Percentiles rank a stretch among this genome's conserved stretches.
Conservation (phyloP, 2,329 filamentous ascomycete species). For the Aspergillus japonicus region DNA sequence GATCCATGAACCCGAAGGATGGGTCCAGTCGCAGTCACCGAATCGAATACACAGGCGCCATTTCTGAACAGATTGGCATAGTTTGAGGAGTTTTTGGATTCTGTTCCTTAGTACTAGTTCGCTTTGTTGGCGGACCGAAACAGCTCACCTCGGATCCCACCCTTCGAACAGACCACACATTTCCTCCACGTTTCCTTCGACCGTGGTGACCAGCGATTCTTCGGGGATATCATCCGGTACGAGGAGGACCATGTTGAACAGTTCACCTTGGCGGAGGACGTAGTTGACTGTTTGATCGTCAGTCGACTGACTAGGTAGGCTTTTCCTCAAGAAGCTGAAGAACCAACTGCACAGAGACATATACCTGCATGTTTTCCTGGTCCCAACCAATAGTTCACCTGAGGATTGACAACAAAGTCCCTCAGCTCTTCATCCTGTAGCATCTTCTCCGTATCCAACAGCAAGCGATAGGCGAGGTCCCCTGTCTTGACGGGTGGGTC, state of each 20-base stretch:
- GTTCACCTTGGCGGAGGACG: conserved; percentile 54
- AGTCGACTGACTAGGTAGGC: no score
- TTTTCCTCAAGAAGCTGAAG: no score
- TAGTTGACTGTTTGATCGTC: conserved; percentile 50
- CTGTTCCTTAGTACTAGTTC: conserved; percentile 14
- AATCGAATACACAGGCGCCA: conserved; percentile 61
- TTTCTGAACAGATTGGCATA: conserved; percentile 60
- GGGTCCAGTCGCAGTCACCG: conserved; percentile 57
- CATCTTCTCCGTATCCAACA: conserved; percentile 51
- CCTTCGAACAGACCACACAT: conserved; percentile 55
- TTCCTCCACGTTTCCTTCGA: conserved; percentile 53
- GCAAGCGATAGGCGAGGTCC: conserved; percentile 57
- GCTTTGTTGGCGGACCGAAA: not conserved
- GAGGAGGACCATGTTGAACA: conserved; percentile 56
- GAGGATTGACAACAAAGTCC: conserved; percentile 47
- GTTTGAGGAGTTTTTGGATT: conserved; percentile 55
- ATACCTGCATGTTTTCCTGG: conserved; percentile 49
- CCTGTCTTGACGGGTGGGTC: conserved; percentile 54
- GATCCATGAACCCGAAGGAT: conserved; percentile 56
- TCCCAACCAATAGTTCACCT: conserved; percentile 57
- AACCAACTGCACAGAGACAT: not conserved
- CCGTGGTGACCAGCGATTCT: conserved; percentile 48
- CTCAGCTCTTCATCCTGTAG: conserved; percentile 48
- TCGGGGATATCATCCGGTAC: conserved; percentile 62
- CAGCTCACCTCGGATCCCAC: conserved; percentile 54